Evolutionary conservation across 805 yeast species (phyloP).

Genomic region (Suhomyces sp.): DNA sequence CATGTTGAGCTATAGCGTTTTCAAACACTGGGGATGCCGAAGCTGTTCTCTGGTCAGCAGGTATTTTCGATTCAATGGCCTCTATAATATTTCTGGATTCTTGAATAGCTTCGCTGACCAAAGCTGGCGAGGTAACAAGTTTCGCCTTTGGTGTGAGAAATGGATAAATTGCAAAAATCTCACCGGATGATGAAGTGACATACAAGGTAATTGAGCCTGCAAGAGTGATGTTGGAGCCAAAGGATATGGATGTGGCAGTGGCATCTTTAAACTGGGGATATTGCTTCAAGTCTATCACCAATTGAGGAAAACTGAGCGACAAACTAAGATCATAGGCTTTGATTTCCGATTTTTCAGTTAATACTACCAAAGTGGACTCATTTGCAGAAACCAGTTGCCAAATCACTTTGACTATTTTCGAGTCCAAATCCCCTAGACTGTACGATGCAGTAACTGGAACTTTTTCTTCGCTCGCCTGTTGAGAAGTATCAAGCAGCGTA

Average conservation of each 20-base stretch:
- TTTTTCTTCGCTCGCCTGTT: background rate
- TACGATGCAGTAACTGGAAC: background rate
- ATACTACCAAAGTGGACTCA: conserved; percentile 23
- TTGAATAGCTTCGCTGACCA: conserved; percentile 13
- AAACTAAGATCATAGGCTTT: conserved; percentile 18
- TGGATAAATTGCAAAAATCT: conserved; percentile 29
- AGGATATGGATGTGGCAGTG: conserved; percentile 22
- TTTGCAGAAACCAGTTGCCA: conserved; percentile 25
- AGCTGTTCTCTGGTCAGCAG: conserved; percentile 1
- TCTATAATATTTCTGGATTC: conserved; percentile 10
- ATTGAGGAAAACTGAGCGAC: conserved; percentile 16
- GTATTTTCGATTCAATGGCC: conserved; percentile 11
- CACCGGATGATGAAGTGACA: conserved; percentile 17
- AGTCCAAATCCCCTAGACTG: conserved; percentile 12
- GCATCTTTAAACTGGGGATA: conserved; percentile 10
- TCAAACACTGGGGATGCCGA: conserved; percentile 7
- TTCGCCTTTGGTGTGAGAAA: conserved; percentile 15
- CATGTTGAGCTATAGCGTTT: conserved; percentile 16
- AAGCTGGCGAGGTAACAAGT: conserved; percentile 15
- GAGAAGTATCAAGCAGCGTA: conserved; percentile 1
- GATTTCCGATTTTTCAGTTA: conserved; percentile 18
- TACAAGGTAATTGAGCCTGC: conserved; percentile 30
- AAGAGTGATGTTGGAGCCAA: conserved; percentile 24
- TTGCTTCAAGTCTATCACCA: conserved; percentile 15
- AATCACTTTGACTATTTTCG: conserved; percentile 18